These are phyloP conservation scores for Pichia kluyveri DNA, from an alignment of 805 yeast genomes.

Conservation along the genomic window DNA sequence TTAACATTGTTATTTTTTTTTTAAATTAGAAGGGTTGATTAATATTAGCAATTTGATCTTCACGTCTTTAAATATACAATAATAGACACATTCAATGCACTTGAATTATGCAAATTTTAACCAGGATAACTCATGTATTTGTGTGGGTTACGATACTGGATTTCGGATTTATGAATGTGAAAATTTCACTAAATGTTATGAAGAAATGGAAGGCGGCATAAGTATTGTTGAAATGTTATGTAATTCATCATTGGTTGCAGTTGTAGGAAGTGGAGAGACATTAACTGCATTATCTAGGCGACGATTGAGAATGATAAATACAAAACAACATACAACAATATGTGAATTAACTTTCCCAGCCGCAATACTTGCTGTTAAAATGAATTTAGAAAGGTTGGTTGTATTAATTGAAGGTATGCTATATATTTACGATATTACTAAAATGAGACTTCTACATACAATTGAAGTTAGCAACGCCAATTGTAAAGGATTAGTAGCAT, in stretches of 20 bases:
- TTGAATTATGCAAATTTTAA: slow-evolving; percentile 54
- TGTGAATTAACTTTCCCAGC: slow-evolving; percentile 90
- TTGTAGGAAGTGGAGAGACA: slow-evolving; percentile 77
- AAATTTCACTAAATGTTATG: slow-evolving; percentile 72
- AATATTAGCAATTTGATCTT: too few relatives aligned
- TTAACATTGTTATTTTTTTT: too few relatives aligned
- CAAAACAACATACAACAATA: slow-evolving; percentile 58
- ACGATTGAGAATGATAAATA: slow-evolving; percentile 71
- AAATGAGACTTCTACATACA: slow-evolving; percentile 74
- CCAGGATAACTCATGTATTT: slow-evolving; percentile 80
- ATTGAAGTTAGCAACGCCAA: slow-evolving; percentile 52
- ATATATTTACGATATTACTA: slow-evolving; percentile 81
- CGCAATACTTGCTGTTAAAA: slow-evolving; percentile 60
- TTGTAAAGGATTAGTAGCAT: slow-evolving; percentile 50
- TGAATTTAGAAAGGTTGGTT: slow-evolving; percentile 76
- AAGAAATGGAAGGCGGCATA: slow-evolving; percentile 38
- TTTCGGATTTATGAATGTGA: slow-evolving; percentile 81
- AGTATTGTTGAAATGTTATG: slow-evolving; percentile 89
- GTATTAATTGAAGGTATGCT: slow-evolving; percentile 81
- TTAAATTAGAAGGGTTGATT: too few relatives aligned
- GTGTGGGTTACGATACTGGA: slow-evolving; percentile 60
- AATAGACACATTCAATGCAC: too few relatives aligned
- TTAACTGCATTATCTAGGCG: slow-evolving; percentile 65
- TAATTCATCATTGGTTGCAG: slow-evolving; percentile 74
- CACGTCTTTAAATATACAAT: too few relatives aligned